A percentile compares a stretch with the other conserved stretches of the same genome.
phyloP scores from a whole-genome alignment of 352 stramenopile genomes.

The Halophytophthora polymorphica region DNA sequence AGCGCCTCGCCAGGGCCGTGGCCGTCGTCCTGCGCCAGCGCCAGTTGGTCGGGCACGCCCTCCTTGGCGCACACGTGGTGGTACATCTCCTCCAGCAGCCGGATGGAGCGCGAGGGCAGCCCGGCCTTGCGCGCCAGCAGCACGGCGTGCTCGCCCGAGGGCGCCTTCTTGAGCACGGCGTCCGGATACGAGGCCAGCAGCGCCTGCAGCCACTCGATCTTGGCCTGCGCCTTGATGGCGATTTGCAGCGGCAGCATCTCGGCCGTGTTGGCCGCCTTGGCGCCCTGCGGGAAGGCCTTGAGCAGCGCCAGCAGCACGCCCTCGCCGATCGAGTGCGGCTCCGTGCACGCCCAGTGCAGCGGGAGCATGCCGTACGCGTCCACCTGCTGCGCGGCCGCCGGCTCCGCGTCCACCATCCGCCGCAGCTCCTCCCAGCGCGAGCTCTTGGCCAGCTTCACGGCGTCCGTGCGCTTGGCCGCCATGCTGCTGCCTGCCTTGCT shows the following conservation, averaged over 20 bases:
- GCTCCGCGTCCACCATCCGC: conserved; percentile 69
- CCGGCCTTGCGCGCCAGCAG: conserved; percentile 62
- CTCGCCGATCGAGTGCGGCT: conserved; percentile 74
- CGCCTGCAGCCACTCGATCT: conserved; percentile 85
- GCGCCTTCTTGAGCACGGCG: conserved; percentile 72
- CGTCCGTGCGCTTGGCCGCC: conserved; percentile 67
- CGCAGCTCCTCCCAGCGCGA: conserved; percentile 80
- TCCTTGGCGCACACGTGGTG: conserved; percentile 78
- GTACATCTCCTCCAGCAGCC: conserved; percentile 86
- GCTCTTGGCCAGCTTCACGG: conserved; percentile 80
- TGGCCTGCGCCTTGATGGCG: conserved; percentile 82
- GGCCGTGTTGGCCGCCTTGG: conserved; percentile 66
- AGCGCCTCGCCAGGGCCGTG: too few species aligned
- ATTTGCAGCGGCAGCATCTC: conserved; percentile 88
- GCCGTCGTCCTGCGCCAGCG: conserved; percentile 46
- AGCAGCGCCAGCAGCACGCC: conserved; percentile 70
- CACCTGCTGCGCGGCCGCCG: conserved; percentile 61
- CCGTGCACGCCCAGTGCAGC: conserved; percentile 86
- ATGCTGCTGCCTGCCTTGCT: conserved; percentile 9
- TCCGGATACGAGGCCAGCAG: conserved; percentile 80
- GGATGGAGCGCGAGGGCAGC: conserved; percentile 56
- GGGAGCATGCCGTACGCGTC: conserved; percentile 88
- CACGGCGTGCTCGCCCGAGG: conserved; percentile 71
- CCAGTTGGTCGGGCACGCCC: conserved; percentile 47
- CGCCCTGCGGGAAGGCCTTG: conserved; percentile 73